Base-by-base conservation (phyloP, 2,329 filamentous ascomycete genomes). In the Xylariaceae sp. region DNA sequence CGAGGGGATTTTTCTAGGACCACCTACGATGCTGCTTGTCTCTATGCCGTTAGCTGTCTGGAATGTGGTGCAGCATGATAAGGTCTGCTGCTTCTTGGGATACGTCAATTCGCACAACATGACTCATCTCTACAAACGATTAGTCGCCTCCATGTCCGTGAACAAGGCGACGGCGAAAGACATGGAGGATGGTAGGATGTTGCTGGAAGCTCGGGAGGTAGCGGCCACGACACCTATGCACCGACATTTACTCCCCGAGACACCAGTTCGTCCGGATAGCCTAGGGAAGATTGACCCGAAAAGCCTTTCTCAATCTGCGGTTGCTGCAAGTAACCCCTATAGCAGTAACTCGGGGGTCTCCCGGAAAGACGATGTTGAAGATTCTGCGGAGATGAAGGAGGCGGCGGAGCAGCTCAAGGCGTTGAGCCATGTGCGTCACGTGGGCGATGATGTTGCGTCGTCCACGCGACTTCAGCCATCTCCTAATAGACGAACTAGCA, bases 361-460 rank as follows among this genome's bases (percentile, higher is more conserved):
- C 1, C 70, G 72, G 37, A 79, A 80, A 59, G 73, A 80, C 34
- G 78, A 82, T 39, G 80, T 78, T 3, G 84, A 86, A 67, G 84
- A 87, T 58, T 85, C 84, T n/a, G 84, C 82, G 7, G 85, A 88
- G 72, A 87, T 88, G 83, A 83, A 87, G 65, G 83, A 87, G 70
- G 85, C 85, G 17, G 85, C 85, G 3, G 84, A 87, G 67, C 84
- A 87, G 69, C 76, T 88, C 4, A 87, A 87, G 66, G 84, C 84
- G 1, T 71, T 88, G 48, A 87, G 85, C 65, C 84, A 88, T 66
- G 80, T 87, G 56, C 79, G 84, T 2, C 82, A 82, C 61, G 68
- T 78, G 15, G 82, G 80, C 61, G 80, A 80, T 58, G 80, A 82
- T 34, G 61, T 65, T 13, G 47, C 63, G 44, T 53, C 64, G 23